phyloP scores from a whole-genome alignment of 106 monocot species.

The Ottelia alismoides region DNA sequence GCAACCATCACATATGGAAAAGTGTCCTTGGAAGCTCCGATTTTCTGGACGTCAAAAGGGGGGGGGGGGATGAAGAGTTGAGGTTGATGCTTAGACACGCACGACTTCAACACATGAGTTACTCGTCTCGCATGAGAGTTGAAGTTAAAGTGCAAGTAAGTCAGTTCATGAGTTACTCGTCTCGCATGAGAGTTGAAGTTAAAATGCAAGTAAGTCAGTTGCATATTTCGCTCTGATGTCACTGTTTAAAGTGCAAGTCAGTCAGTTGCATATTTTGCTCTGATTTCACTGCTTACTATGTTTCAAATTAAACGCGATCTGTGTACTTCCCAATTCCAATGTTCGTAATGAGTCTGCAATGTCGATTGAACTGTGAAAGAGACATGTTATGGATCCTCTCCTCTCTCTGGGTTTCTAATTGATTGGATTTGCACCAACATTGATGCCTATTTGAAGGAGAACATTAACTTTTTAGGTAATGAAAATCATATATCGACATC shows the following conservation, averaged over 20 bases:
- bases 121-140: conserved; percentile 62
- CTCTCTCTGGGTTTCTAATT: not conserved
- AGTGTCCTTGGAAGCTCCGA: conserved; percentile 52
- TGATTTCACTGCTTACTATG: too few species aligned
- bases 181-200: conserved; percentile 54
- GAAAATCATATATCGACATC: too few species aligned
- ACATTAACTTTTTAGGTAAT: too few species aligned
- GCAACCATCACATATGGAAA: conserved; percentile 67
- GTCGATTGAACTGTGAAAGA: not conserved
- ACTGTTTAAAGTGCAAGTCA: not conserved
- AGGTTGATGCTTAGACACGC: conserved; percentile 76
- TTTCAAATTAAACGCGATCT: not conserved
- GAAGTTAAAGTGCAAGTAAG: conserved; percentile 67
- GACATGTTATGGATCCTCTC: not conserved
- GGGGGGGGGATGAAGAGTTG: conserved; percentile 29
- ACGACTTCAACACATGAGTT: conserved; percentile 85
- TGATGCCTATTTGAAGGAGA: too few species aligned
- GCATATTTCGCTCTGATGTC: not conserved
- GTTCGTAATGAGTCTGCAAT: too few species aligned
- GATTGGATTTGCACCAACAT: too few species aligned
- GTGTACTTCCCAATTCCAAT: not conserved
- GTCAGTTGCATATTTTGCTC: too few species aligned
- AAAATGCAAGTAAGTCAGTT: conserved; percentile 44
- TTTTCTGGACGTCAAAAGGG: conserved; percentile 41
- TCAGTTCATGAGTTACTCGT: conserved; percentile 84